Evolutionary conservation across 139 green algal species (phyloP).

Genomic region (Pseudopediastrum boryanum): DNA sequence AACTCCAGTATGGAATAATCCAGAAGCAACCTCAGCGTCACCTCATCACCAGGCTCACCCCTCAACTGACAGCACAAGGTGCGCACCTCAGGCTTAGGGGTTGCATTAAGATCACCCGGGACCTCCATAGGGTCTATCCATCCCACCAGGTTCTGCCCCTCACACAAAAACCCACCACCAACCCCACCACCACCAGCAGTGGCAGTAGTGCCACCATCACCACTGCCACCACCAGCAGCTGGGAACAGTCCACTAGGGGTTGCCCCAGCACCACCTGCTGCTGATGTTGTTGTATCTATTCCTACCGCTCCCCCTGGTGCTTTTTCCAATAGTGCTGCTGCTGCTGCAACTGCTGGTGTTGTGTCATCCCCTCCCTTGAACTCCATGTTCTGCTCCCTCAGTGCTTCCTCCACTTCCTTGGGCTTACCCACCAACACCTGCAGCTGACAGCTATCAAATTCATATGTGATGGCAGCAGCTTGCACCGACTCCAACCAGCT

Average conservation of each 20-base stretch:
- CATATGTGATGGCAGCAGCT: slow-evolving; percentile 32
- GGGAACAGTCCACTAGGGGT: not conserved
- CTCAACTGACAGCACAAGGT: slow-evolving; percentile 17
- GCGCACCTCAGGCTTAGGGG: slow-evolving; percentile 10
- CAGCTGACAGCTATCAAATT: slow-evolving; percentile 16
- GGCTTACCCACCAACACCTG: slow-evolving; percentile 21
- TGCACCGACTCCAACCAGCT: not conserved
- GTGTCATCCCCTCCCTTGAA: too few species aligned
- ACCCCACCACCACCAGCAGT: not conserved
- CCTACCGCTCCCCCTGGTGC: slow-evolving; percentile 9
- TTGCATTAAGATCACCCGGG: slow-evolving; percentile 5
- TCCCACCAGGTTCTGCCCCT: not conserved
- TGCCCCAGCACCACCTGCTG: not conserved
- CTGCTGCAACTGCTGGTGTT: slow-evolving; percentile 22
- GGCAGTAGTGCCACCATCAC: slow-evolving; percentile 5
- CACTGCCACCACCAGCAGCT: not conserved
- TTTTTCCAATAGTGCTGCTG: not conserved
- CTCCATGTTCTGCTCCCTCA: slow-evolving; percentile 25
- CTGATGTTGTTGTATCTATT: not conserved
- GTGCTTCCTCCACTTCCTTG: slow-evolving; percentile 1
- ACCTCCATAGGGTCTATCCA: not conserved
- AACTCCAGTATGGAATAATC: slow-evolving; percentile 77
- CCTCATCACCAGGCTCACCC: slow-evolving; percentile 28
- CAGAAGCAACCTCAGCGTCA: slow-evolving; percentile 77
- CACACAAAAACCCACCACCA: too few species aligned